Evolutionary conservation across 257 asterid genomes (phyloP).

Genomic region (Rubia yunnanensis): DNA sequence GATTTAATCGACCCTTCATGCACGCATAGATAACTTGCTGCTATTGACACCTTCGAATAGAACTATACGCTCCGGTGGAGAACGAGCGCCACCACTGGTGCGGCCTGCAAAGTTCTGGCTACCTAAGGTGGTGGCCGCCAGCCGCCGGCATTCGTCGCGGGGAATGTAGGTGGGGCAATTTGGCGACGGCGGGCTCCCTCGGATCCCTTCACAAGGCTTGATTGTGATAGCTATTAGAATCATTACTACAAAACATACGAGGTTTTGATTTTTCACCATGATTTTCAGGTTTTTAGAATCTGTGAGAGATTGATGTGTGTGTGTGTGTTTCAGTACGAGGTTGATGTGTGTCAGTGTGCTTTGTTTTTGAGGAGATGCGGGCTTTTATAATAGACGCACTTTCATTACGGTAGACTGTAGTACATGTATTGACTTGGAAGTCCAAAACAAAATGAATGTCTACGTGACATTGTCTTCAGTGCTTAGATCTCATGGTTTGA

Average conservation of each 20-base stretch:
- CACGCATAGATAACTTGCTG: too few species aligned
- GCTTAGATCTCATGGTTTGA: neutral
- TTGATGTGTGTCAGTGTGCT: neutral
- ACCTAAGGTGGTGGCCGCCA: constrained; percentile 17
- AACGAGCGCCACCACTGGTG: too few species aligned
- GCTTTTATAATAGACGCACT: neutral
- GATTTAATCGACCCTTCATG: too few species aligned
- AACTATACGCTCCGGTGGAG: too few species aligned
- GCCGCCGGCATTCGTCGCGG: constrained; percentile 23
- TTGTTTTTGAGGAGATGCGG: neutral
- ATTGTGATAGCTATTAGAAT: neutral
- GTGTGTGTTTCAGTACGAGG: too few species aligned
- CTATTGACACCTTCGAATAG: too few species aligned
- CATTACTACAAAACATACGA: neutral
- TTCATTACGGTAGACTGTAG: too few species aligned
- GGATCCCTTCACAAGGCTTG: constrained; percentile 9
- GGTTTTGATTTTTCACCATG: neutral
- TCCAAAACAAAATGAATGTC: too few species aligned
- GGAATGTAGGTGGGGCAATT: constrained; percentile 23
- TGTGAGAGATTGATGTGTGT: neutral
- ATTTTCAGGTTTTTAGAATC: neutral
- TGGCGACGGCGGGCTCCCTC: constrained; percentile 18
- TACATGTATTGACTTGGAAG: too few species aligned
- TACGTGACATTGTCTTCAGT: too few species aligned
- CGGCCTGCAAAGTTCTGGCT: neutral